These are phyloP conservation scores for Hypoxylon perforatum DNA, from an alignment of 495 filamentous ascomycete genomes.

Conservation along the genomic window DNA sequence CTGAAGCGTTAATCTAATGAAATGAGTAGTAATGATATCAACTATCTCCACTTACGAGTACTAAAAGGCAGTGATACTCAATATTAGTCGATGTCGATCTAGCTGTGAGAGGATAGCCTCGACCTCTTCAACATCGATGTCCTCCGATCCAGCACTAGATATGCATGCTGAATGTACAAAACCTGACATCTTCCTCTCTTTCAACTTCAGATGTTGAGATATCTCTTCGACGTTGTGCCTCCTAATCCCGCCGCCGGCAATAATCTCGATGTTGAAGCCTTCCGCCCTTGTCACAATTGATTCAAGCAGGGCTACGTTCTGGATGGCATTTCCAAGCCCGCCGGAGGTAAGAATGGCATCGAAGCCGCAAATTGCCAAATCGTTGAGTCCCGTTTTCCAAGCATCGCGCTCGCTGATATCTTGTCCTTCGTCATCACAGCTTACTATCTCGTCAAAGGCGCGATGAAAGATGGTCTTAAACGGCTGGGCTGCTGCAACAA, in stretches of 20 bases:
- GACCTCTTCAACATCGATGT: conserved; percentile 36
- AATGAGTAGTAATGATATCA: neutral
- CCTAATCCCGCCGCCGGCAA: conserved; percentile 57
- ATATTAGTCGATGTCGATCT: neutral
- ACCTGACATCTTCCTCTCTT: conserved; percentile 9
- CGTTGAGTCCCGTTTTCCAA: conserved; percentile 37
- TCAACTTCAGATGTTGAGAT: conserved; percentile 22
- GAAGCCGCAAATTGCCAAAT: conserved; percentile 46
- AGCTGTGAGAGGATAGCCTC: conserved; percentile 33
- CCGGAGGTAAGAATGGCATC: conserved; percentile 55
- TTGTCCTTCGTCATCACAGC: conserved; percentile 12
- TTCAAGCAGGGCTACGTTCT: conserved; percentile 44
- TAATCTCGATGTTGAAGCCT: conserved; percentile 43
- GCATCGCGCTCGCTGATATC: conserved; percentile 9
- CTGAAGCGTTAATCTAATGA: no score
- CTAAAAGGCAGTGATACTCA: no score
- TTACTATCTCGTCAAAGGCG: conserved; percentile 55
- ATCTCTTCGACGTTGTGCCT: conserved; percentile 42
- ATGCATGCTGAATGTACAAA: conserved; percentile 53
- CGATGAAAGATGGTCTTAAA: conserved; percentile 53
- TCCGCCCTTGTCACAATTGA: conserved; percentile 37
- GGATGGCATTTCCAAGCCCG: conserved; percentile 46
- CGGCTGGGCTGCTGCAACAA: conserved; percentile 42
- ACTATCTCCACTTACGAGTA: conserved; percentile 3
- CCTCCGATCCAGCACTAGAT: conserved; percentile 10